Conservation (phyloP, 2,329 filamentous ascomycete genomes). For the Aspergillus tubingensis region DNA sequence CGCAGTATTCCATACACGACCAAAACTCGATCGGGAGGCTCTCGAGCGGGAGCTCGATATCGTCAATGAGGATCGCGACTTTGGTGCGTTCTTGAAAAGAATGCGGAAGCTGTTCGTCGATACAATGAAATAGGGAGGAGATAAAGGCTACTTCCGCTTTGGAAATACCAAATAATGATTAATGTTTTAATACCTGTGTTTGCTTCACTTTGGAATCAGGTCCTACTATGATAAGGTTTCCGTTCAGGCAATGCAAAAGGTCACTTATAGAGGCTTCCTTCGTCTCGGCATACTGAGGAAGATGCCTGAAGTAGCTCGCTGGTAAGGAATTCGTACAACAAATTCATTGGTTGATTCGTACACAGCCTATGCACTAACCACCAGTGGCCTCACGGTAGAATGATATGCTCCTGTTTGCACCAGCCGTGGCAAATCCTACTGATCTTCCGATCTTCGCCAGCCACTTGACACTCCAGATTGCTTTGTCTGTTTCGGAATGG, state of each 20-base stretch:
- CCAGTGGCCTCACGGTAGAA: constrained; percentile 86
- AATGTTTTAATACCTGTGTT: neutral
- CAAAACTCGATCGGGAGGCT: constrained; percentile 59
- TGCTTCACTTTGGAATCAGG: neutral
- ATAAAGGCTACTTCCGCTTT: neutral
- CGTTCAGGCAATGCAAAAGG: neutral
- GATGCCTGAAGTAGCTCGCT: neutral
- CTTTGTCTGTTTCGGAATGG: constrained; percentile 84
- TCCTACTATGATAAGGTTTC: neutral
- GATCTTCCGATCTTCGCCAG: constrained; percentile 66
- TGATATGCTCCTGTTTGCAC: constrained; percentile 72
- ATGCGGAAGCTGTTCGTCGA: constrained; percentile 64
- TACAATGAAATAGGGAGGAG: constrained; percentile 48
- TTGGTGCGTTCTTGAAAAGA: constrained; percentile 62
- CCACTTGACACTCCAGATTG: constrained; percentile 83
- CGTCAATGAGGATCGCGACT: constrained; percentile 62
- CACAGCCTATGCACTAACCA: constrained; percentile 41
- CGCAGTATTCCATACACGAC: constrained; percentile 76
- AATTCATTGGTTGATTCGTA: neutral
- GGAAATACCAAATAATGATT: constrained; percentile 4
- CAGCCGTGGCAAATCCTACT: constrained; percentile 76
- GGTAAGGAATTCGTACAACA: neutral
- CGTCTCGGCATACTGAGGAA: neutral
- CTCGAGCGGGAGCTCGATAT: constrained; percentile 58
- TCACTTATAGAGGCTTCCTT: neutral